Percentiles rank a stretch among this genome's conserved stretches.
phyloP scores from a whole-genome alignment of 352 stramenopile species.

The Globisporangium canariense region DNA sequence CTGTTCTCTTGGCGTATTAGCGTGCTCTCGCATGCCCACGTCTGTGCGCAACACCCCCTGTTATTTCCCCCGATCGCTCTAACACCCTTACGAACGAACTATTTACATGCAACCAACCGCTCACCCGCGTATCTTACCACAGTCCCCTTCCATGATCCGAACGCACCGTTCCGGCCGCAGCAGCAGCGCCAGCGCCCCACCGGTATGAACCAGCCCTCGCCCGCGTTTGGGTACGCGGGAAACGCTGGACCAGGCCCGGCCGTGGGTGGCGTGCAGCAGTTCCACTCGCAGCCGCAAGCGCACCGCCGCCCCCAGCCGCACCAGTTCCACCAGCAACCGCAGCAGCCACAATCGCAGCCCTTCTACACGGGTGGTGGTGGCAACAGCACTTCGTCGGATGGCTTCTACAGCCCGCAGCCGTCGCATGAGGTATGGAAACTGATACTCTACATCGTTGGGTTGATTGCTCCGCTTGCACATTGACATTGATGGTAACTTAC shows the following conservation, averaged over 20 bases:
- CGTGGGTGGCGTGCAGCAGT: constrained; percentile 18
- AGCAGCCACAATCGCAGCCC: constrained; percentile 16
- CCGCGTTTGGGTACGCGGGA: constrained; percentile 11
- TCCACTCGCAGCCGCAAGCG: constrained; percentile 33
- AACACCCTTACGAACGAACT: not conserved
- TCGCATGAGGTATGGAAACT: constrained; percentile 33
- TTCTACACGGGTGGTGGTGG: constrained; percentile 15
- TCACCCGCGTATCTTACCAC: not conserved
- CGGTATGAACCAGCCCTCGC: constrained; percentile 18
- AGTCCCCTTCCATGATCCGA: constrained; percentile 63
- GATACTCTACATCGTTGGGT: not conserved
- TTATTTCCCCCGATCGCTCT: not conserved
- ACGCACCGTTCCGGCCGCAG: constrained; percentile 31
- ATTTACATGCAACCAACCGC: not conserved
- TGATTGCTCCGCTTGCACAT: not conserved
- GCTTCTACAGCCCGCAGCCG: constrained; percentile 31
- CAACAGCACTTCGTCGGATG: constrained; percentile 19
- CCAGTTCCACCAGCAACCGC: constrained; percentile 48
- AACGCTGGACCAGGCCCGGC: constrained; percentile 8
- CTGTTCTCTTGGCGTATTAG: not conserved
- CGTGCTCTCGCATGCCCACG: not conserved
- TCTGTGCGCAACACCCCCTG: not conserved
- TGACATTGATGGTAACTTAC: not conserved
- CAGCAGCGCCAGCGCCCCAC: constrained; percentile 38
- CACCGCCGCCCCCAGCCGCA: constrained; percentile 47